Percentiles rank a stretch among this genome's conserved stretches.
Evolutionary conservation across 257 asterid species (phyloP).

Genomic region (Solanum medicagineum): DNA sequence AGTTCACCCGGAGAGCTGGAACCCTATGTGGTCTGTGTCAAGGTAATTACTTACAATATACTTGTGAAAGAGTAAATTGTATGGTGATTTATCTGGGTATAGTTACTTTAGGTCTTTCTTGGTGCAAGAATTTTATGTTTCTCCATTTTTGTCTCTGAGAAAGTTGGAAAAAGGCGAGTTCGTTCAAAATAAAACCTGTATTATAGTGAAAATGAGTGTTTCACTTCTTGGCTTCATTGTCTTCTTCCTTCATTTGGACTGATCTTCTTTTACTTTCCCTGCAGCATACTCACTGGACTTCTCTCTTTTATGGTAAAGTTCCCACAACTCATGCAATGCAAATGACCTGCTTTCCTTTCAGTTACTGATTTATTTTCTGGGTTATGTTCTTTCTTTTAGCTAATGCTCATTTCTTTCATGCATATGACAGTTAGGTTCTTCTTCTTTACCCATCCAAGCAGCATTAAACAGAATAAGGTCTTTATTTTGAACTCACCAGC

Average conservation of each 20-base stretch:
- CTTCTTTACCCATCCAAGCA: not conserved
- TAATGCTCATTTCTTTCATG: not conserved
- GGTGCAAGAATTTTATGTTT: not conserved
- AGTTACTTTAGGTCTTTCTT: not conserved
- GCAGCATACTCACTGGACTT: constrained; percentile 96
- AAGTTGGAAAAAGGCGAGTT: not conserved
- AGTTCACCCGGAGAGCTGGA: constrained; percentile 50
- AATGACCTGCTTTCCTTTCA: not conserved
- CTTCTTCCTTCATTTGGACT: constrained; percentile 3
- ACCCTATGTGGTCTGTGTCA: constrained; percentile 48
- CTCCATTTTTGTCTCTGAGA: not conserved
- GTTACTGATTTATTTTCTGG: not conserved
- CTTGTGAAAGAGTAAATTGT: not conserved
- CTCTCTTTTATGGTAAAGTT: constrained; percentile 96
- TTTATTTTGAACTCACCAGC: not conserved
- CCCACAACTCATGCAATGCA: not conserved
- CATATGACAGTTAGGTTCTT: not conserved
- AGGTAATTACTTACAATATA: constrained; percentile 13
- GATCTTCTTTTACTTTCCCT: constrained; percentile 13
- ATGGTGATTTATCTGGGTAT: not conserved
- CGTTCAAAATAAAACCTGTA: not conserved
- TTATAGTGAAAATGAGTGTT: not conserved
- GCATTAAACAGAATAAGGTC: not conserved
- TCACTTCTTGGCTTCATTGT: not conserved
- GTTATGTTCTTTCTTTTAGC: not conserved